phyloP scores from a whole-genome alignment of 2,329 filamentous ascomycete genomes.

The Rosellinia necatrix region DNA sequence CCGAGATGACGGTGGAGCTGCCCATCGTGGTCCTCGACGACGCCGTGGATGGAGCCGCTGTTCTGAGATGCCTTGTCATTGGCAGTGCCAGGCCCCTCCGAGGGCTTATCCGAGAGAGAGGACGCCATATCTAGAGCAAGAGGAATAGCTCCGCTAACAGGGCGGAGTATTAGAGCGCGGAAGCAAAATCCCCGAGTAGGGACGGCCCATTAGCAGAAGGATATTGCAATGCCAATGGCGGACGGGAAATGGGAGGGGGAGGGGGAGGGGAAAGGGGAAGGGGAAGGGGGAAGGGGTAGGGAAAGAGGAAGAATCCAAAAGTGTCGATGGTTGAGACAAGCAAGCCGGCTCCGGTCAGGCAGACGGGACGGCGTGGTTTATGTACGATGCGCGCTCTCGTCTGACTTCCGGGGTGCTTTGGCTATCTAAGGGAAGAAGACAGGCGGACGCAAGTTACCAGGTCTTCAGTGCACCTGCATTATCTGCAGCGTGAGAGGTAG shows the following conservation, averaged over 20 bases:
- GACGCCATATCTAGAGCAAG: slow-evolving; percentile 38
- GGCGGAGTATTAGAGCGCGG: slow-evolving; percentile 37
- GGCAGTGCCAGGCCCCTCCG: neutral
- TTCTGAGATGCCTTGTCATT: slow-evolving; percentile 32
- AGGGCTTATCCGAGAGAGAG: slow-evolving; percentile 28
- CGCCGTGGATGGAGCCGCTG: slow-evolving; percentile 30
- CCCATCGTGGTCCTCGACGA: slow-evolving; percentile 31
- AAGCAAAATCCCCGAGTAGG: slow-evolving; percentile 31
- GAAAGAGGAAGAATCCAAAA: no score
- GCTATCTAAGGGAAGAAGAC: neutral
- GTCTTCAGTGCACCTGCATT: neutral
- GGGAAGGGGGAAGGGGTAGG: no score
- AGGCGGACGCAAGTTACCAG: no score
- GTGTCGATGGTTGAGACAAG: neutral
- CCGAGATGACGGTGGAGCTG: slow-evolving; percentile 48
- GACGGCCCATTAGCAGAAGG: slow-evolving; percentile 22
- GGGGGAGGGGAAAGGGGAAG: no score
- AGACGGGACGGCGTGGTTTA: slow-evolving; percentile 9
- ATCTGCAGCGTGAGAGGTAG: no score
- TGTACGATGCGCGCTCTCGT: slow-evolving; percentile 4
- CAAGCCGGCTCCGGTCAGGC: neutral
- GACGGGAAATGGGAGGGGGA: no score
- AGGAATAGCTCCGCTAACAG: slow-evolving; percentile 37
- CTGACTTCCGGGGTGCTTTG: neutral
- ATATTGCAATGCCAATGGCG: no score